These are phyloP conservation scores for Coemansia sp. DNA, from an alignment of 192 early-diverging fungal genomes.

Conservation along the genomic window DNA sequence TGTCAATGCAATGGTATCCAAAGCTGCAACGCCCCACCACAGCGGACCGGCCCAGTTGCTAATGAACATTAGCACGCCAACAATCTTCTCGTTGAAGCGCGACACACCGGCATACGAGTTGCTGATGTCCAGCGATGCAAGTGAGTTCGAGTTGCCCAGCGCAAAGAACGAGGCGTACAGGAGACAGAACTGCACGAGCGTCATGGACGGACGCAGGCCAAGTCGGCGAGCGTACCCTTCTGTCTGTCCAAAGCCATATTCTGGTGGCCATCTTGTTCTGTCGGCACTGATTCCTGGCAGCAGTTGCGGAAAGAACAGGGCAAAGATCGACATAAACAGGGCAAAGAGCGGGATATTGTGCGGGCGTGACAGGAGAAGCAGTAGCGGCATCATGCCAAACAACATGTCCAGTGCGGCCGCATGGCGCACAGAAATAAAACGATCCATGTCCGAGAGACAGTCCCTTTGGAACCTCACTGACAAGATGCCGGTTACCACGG, in stretches of 20 bases:
- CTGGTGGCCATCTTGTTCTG: neutral
- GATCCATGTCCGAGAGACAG: neutral
- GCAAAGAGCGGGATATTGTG: constrained; percentile 63
- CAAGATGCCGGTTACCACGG: neutral
- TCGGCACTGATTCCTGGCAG: neutral
- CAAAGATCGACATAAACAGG: constrained; percentile 58
- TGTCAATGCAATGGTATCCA: constrained; percentile 16
- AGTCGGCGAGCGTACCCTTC: neutral
- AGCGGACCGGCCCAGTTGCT: constrained; percentile 73
- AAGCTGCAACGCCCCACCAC: constrained; percentile 60
- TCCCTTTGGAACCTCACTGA: neutral
- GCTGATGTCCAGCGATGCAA: constrained; percentile 76
- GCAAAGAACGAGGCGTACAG: constrained; percentile 62
- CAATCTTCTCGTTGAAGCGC: constrained; percentile 59
- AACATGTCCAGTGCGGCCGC: constrained; percentile 39
- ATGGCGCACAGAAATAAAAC: neutral
- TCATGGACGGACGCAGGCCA: constrained; percentile 28
- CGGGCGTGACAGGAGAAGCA: constrained; percentile 62
- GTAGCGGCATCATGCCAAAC: constrained; percentile 55
- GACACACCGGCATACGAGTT: constrained; percentile 74
- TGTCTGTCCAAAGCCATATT: too few relatives aligned
- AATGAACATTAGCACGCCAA: constrained; percentile 68
- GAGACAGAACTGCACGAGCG: constrained; percentile 52
- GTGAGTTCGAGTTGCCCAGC: constrained; percentile 74
- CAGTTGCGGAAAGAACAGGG: constrained; percentile 35